Base-by-base conservation (phyloP, 306 rosid genomes). In the Lathyrus sativus region DNA sequence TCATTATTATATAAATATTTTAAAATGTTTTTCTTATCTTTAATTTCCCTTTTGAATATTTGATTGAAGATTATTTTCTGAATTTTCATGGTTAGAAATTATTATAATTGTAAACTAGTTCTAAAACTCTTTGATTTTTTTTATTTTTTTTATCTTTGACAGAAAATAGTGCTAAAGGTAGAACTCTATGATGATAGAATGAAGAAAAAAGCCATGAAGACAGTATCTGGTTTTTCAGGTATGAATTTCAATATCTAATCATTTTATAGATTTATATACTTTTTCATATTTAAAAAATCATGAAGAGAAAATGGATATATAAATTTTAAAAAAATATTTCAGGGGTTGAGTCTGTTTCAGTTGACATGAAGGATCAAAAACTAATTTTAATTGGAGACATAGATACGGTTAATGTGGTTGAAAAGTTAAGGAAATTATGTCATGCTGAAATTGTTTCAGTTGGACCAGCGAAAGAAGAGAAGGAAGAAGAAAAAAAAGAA, bases 281-380 rank as follows among this genome's bases (percentile, higher is more conserved):
- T 35, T 56, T 28, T 28, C 13, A 11, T 55, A 10, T 28, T 12
- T 6, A 26, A 2, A 28, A 28, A 56, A 28, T 0, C 8, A 56
- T 12, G 9, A 1, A 28, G 18, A 29, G 35, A 13, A 59, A 14
- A 4, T 1, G n/a, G n/a, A 22, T 19, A 29, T 29, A 6, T 28
- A 14, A n/a, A 17, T 8, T 11, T 31, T 12, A 18, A 46, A 4
- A 18, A 0, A 19, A 19, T 19, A 10, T 49, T 29, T 65, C 78
- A 89, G 98, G 98, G 62, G 85, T 92, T 11, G 92, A 81, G 4
- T 89, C 98, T 44, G 79, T 92, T 14, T 72, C 85, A 0, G 77
- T 84, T 78, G 90, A 92, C 56, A 68, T 78, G 85, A 89, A 89
- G 71, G 92, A 86, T 74, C 61, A 70, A 74, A 87, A 89, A 58